Evolutionary conservation across 805 yeast genomes (phyloP).

Genomic region (Sungouiella blattae): DNA sequence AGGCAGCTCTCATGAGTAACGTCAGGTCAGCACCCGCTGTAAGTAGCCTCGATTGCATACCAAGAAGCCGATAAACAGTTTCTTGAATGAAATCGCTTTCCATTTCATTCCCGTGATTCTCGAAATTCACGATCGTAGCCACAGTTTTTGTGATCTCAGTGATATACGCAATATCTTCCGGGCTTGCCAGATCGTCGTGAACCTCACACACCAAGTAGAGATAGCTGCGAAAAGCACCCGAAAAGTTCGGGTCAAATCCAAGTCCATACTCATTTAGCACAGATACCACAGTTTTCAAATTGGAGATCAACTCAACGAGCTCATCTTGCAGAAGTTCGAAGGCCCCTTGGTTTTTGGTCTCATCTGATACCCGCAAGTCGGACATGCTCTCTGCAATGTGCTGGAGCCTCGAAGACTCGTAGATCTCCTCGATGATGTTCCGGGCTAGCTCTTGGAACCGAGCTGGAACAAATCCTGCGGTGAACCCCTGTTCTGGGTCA

Average conservation of each 20-base stretch:
- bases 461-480: slow-evolving; percentile 17
- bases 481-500: neutral
- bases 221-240: slow-evolving; percentile 21
- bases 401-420: neutral
- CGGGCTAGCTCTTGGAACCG: slow-evolving; percentile 7
- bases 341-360: too few species aligned
- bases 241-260: slow-evolving; percentile 21
- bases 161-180: slow-evolving; percentile 22
- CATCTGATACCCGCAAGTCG: too few species aligned
- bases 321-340: neutral
- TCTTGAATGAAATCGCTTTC: slow-evolving; percentile 16
- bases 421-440: slow-evolving; percentile 10
- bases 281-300: slow-evolving; percentile 18
- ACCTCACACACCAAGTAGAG: slow-evolving; percentile 18
- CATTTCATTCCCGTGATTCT: slow-evolving; percentile 21
- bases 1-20: slow-evolving; percentile 29
- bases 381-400: too few species aligned
- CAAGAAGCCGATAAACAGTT: slow-evolving; percentile 20
- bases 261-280: slow-evolving; percentile 25
- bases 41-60: slow-evolving; percentile 15
- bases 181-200: slow-evolving; percentile 15
- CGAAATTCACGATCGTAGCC: slow-evolving; percentile 26
- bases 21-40: slow-evolving; percentile 14
- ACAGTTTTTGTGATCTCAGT: slow-evolving; percentile 17
- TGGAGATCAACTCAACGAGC: slow-evolving; percentile 7